Conservation (phyloP, 1,284 basidiomycete genomes). For the Ustilago curta region DNA sequence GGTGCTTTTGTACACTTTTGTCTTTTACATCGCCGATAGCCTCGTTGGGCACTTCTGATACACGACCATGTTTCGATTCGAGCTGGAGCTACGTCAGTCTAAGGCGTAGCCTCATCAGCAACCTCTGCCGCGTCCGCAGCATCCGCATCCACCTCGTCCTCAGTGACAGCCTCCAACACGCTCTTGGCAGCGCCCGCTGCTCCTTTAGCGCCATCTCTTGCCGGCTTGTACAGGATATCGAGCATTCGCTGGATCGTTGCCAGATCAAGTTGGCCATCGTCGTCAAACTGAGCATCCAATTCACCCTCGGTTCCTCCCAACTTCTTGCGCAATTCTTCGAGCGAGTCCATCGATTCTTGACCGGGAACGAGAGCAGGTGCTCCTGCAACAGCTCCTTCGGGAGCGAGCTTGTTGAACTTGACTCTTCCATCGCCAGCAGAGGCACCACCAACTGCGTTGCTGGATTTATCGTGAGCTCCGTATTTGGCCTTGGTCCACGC, state of each 20-base stretch:
- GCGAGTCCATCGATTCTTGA: slow-evolving; percentile 29
- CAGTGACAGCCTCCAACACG: slow-evolving; percentile 30
- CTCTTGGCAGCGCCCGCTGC: slow-evolving; percentile 25
- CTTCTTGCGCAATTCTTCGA: slow-evolving; percentile 31
- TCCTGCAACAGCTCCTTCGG: slow-evolving; percentile 31
- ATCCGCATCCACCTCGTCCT: slow-evolving; percentile 36
- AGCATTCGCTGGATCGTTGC: slow-evolving; percentile 61
- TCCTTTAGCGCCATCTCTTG: slow-evolving; percentile 31
- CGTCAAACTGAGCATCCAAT: slow-evolving; percentile 57
- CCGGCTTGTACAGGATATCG: slow-evolving; percentile 57
- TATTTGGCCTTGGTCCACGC: slow-evolving; percentile 46
- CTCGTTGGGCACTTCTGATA: too few relatives aligned
- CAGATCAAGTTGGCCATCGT: slow-evolving; percentile 59
- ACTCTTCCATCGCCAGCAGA: slow-evolving; percentile 11
- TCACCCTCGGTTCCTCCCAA: slow-evolving; percentile 42
- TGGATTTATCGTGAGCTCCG: slow-evolving; percentile 16
- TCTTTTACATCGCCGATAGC: too few relatives aligned
- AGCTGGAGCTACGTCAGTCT: too few relatives aligned
- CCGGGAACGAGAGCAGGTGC: slow-evolving; percentile 44
- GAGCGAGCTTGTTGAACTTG: slow-evolving; percentile 42
- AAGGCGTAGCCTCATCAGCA: slow-evolving; percentile 35
- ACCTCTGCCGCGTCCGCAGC: slow-evolving; percentile 49
- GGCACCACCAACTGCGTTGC: slow-evolving; percentile 14
- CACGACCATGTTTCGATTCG: too few relatives aligned
- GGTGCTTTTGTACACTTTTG: too few relatives aligned